Conservation (phyloP, 768 basidiomycete species). For the Pleurotus giganteus region DNA sequence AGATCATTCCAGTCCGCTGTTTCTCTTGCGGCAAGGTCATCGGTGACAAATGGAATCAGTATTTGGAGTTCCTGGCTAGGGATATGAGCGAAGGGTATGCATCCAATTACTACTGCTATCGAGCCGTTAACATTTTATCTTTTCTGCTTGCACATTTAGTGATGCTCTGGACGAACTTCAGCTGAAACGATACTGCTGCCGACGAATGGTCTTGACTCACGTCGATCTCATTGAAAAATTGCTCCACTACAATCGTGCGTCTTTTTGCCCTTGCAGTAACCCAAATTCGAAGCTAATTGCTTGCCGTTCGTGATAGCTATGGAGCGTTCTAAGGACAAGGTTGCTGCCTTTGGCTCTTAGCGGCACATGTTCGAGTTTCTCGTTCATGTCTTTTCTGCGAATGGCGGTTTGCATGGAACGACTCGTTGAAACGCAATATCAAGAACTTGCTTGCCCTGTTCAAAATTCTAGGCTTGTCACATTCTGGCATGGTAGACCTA, state of each 20-base stretch:
- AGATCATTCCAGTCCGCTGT: conserved; percentile 97
- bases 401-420: no score
- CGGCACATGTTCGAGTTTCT: no score
- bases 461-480: no score
- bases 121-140: background rate
- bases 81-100: conserved; percentile 89
- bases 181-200: conserved; percentile 92
- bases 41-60: conserved; percentile 93
- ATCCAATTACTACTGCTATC: background rate
- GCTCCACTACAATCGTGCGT: conserved; percentile 91
- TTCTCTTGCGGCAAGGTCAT: conserved; percentile 98
- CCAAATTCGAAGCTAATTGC: background rate
- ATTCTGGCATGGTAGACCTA: no score
- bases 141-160: conserved; percentile 34
- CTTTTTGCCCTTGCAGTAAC: background rate
- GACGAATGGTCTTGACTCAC: conserved; percentile 96
- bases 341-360: conserved; percentile 1
- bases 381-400: no score
- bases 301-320: conserved; percentile 31
- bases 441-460: no score
- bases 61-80: conserved; percentile 75
- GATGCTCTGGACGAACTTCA: conserved; percentile 89
- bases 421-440: no score
- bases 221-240: conserved; percentile 98
- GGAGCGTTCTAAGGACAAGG: conserved; percentile 48